A percentile compares a stretch with the other conserved stretches of the same genome.
Conservation (phyloP, 2,329 filamentous ascomycete genomes). For the Monosporascus sp. region DNA sequence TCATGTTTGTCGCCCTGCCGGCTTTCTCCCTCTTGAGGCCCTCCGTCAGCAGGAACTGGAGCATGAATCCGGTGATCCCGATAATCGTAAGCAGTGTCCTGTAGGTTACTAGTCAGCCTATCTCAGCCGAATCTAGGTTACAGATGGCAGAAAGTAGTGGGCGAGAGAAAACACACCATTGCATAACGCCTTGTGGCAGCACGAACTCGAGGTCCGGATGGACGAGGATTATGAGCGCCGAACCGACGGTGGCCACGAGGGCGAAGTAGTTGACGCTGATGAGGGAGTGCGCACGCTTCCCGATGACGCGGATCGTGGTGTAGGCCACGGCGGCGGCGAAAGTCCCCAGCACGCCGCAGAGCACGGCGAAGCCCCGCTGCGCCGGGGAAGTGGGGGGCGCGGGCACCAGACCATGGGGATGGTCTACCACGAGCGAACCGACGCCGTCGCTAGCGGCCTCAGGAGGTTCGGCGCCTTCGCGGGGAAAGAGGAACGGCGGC, state of each 20-base stretch:
- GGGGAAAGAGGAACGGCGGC: constrained; percentile 53
- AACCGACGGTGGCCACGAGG: constrained; percentile 60
- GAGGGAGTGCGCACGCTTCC: constrained; percentile 68
- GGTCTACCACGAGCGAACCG: constrained; percentile 6
- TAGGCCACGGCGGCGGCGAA: constrained; percentile 65
- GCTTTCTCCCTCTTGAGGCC: constrained; percentile 65
- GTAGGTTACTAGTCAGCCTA: constrained; percentile 16
- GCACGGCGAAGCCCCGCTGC: constrained; percentile 61
- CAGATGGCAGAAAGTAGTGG: background rate
- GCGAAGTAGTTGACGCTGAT: constrained; percentile 78
- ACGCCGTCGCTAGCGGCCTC: background rate
- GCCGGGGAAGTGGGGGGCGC: constrained; percentile 41
- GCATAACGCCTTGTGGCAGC: constrained; percentile 23
- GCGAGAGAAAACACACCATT: constrained; percentile 40
- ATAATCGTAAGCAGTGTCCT: constrained; percentile 54
- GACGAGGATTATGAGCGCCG: constrained; percentile 51
- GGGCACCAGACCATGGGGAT: constrained; percentile 11
- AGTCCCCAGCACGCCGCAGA: constrained; percentile 64
- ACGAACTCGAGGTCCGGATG: constrained; percentile 38
- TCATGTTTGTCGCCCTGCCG: constrained; percentile 31
- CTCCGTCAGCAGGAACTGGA: constrained; percentile 73
- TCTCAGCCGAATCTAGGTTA: too few species aligned
- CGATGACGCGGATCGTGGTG: constrained; percentile 70
- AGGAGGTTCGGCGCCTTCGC: constrained; percentile 7
- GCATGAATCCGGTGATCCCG: constrained; percentile 67